Evolutionary conservation across 306 rosid species (phyloP).

Genomic region (Echinosophora koreensis): DNA sequence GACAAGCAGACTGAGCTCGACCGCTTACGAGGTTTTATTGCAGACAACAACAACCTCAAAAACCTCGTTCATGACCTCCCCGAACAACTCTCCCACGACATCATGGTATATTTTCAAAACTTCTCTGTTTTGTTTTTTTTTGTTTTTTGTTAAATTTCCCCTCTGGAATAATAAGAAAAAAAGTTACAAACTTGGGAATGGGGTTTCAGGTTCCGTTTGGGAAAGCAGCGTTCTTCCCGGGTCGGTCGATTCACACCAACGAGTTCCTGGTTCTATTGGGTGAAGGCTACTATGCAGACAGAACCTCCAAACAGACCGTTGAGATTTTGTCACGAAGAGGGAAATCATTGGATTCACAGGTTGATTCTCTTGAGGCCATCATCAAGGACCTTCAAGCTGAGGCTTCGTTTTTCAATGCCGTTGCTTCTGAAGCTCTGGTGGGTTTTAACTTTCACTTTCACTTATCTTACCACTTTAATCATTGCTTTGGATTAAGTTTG

Average conservation of each 20-base stretch:
- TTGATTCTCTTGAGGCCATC: slow-evolving; percentile 68
- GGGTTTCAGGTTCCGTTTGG: slow-evolving; percentile 90
- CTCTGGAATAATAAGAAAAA: background rate
- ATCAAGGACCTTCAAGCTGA: slow-evolving; percentile 71
- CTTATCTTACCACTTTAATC: slow-evolving; percentile 9
- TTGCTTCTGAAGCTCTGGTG: slow-evolving; percentile 72
- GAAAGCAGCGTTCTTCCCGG: slow-evolving; percentile 92
- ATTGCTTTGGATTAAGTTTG: slow-evolving; percentile 8
- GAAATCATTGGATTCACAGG: slow-evolving; percentile 70
- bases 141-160: background rate
- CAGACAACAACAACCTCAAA: slow-evolving; percentile 71
- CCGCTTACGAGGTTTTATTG: slow-evolving; percentile 61
- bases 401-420: slow-evolving; percentile 67
- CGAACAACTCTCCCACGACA: slow-evolving; percentile 78
- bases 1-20: slow-evolving; percentile 58
- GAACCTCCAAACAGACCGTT: slow-evolving; percentile 79
- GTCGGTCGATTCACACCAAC: slow-evolving; percentile 90
- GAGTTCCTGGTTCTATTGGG: slow-evolving; percentile 92
- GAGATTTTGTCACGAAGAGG: slow-evolving; percentile 88
- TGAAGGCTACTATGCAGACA: slow-evolving; percentile 84
- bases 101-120: slow-evolving; percentile 62
- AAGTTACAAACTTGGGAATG: slow-evolving; percentile 4
- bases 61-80: slow-evolving; percentile 85
- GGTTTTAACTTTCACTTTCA: background rate
- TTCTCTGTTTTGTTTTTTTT: background rate